These are phyloP conservation scores for Paramecium octaurelia DNA, from an alignment of 73 alveolate species.

Conservation along the genomic window DNA sequence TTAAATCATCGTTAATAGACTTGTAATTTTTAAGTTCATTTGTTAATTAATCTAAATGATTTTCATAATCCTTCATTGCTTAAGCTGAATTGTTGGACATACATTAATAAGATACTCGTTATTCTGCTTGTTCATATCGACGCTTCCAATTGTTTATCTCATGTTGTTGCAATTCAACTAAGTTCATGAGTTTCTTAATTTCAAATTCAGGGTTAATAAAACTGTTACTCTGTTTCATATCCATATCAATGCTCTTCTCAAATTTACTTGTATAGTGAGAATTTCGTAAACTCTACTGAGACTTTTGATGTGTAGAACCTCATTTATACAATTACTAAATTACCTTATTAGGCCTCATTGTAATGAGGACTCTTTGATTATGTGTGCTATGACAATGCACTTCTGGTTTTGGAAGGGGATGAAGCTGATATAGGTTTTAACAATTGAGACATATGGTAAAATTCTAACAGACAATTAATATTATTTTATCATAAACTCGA, in stretches of 20 bases:
- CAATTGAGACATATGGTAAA: neutral
- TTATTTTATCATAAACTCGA: neutral
- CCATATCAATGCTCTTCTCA: slow-evolving; percentile 28
- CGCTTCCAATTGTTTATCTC: slow-evolving; percentile 32
- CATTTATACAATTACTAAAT: neutral
- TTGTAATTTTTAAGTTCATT: neutral
- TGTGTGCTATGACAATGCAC: neutral
- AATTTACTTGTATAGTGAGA: slow-evolving; percentile 32
- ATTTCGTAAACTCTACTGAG: neutral
- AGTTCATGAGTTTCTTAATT: slow-evolving; percentile 17
- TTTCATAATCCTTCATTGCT: neutral
- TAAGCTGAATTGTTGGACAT: neutral
- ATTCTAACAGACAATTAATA: neutral
- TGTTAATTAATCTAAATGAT: slow-evolving; percentile 14
- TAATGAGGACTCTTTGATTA: neutral
- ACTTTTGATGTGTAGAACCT: neutral
- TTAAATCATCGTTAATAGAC: neutral
- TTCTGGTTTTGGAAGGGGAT: neutral
- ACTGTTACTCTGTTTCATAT: neutral
- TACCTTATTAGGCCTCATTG: neutral
- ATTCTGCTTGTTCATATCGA: slow-evolving; percentile 32
- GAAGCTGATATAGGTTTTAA: neutral
- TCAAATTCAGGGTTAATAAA: neutral
- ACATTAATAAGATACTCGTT: neutral
- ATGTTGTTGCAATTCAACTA: slow-evolving; percentile 13